A percentile compares a stretch with the other conserved stretches of the same genome.
Conservation (phyloP, 75 land plant species). For the Larix kaempferi region DNA sequence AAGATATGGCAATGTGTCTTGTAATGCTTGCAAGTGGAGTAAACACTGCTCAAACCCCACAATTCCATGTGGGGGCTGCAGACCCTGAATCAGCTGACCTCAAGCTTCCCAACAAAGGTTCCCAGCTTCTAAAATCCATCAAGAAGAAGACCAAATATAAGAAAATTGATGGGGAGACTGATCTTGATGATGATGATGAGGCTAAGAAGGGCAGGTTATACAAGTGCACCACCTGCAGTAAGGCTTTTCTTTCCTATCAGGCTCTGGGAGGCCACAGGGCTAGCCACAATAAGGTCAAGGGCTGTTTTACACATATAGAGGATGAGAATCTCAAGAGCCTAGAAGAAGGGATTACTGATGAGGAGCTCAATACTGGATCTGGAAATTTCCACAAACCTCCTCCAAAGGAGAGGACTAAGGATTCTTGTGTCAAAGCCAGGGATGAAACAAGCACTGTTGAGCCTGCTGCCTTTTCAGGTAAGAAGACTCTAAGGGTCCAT, state of each 20-base stretch:
- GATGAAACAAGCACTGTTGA: too few relatives aligned
- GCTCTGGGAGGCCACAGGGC: slow-evolving; percentile 54
- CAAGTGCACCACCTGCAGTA: slow-evolving; percentile 41
- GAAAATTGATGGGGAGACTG: not conserved
- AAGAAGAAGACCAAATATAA: not conserved
- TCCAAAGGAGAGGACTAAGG: not conserved
- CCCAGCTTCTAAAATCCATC: not conserved
- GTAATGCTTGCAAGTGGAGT: slow-evolving; percentile 20
- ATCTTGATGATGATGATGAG: slow-evolving; percentile 7
- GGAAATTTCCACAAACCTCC: slow-evolving; percentile 11
- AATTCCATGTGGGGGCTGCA: not conserved
- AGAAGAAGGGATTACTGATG: too few relatives aligned
- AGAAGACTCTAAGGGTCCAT: slow-evolving; percentile 13
- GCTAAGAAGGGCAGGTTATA: slow-evolving; percentile 23
- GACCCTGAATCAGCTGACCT: not conserved
- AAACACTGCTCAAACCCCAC: not conserved
- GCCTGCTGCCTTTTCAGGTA: too few relatives aligned
- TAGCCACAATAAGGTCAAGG: slow-evolving; percentile 54
- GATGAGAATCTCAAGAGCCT: not conserved
- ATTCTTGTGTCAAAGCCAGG: too few relatives aligned
- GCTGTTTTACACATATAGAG: slow-evolving; percentile 27
- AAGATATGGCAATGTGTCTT: slow-evolving; percentile 20
- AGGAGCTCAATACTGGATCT: slow-evolving; percentile 3
- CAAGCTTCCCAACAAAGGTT: not conserved
- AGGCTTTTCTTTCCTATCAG: slow-evolving; percentile 43